Conservation (phyloP, 306 rosid species). For the Benincasa hispida region DNA sequence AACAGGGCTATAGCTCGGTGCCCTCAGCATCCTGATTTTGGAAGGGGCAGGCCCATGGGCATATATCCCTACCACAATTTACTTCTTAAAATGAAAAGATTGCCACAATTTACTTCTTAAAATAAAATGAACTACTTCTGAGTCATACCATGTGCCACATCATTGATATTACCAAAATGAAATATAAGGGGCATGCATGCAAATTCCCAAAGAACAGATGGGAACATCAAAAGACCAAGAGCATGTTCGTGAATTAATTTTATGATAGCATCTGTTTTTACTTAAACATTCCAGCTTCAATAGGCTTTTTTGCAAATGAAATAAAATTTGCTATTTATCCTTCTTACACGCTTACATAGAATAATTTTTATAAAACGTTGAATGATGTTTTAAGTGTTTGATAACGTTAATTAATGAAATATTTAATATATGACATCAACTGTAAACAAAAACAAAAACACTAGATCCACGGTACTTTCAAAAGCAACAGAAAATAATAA, state of each 20-base stretch:
- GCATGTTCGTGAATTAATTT: background rate
- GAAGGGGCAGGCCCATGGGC: background rate
- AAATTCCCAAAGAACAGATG: background rate
- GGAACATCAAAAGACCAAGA: background rate
- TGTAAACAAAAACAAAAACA: background rate
- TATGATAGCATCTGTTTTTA: background rate
- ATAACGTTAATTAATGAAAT: background rate
- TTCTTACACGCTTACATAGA: background rate
- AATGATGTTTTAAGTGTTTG: background rate
- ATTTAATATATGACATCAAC: background rate
- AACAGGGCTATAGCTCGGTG: background rate
- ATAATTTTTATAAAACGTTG: background rate
- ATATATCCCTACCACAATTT: background rate
- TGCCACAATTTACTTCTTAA: no score
- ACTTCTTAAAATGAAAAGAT: background rate
- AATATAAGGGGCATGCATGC: background rate
- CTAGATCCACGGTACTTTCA: background rate
- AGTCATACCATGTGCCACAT: background rate
- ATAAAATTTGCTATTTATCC: background rate
- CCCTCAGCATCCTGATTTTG: background rate
- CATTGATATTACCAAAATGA: background rate
- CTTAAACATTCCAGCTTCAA: background rate
- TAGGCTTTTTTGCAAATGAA: background rate
- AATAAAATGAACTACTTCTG: background rate
- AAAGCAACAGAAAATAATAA: background rate